Percentiles rank a stretch among this genome's conserved stretches.
These are phyloP conservation scores for Fusarium papillatum DNA, from an alignment of 2,329 filamentous ascomycete species.

Conservation along the genomic window DNA sequence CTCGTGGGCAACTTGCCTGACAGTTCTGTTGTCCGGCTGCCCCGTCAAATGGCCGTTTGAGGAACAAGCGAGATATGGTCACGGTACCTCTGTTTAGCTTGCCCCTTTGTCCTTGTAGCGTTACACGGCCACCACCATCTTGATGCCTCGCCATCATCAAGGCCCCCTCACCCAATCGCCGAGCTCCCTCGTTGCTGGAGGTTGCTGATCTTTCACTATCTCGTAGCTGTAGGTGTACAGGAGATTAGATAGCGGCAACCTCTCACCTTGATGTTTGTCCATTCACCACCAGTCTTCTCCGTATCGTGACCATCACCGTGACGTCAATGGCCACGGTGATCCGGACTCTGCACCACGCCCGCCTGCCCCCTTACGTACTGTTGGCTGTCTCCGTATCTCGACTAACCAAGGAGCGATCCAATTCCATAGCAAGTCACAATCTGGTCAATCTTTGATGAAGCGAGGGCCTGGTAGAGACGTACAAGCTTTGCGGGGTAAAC, in stretches of 20 bases:
- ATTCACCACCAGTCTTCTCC: conserved; percentile 7
- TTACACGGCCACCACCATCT: conserved; percentile 28
- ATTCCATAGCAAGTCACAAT: conserved; percentile 7
- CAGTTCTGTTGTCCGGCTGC: conserved; percentile 15
- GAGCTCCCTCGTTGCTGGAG: conserved; percentile 3
- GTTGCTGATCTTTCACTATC: conserved; percentile 30
- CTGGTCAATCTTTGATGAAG: not conserved
- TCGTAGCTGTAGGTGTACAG: conserved; percentile 28
- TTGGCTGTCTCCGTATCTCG: conserved; percentile 12
- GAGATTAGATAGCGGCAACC: conserved; percentile 23
- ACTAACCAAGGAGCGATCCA: not conserved
- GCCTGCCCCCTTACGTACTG: conserved; percentile 14
- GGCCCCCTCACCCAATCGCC: conserved; percentile 28
- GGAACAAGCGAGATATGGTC: conserved; percentile 23
- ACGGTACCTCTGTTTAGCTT: conserved; percentile 36
- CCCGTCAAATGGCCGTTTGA: conserved; percentile 21
- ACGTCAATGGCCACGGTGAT: conserved; percentile 44
- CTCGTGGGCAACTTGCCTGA: conserved; percentile 5
- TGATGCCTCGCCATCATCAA: conserved; percentile 11
- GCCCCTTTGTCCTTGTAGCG: conserved; percentile 26
- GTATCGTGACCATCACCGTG: conserved; percentile 46
- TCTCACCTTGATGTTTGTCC: conserved; percentile 11
- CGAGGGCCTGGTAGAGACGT: not conserved
- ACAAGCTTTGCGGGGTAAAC: conserved; percentile 47
- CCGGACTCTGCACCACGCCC: conserved; percentile 32